phyloP scores from a whole-genome alignment of 345 rosid species.

The Melaleuca alternifolia region DNA sequence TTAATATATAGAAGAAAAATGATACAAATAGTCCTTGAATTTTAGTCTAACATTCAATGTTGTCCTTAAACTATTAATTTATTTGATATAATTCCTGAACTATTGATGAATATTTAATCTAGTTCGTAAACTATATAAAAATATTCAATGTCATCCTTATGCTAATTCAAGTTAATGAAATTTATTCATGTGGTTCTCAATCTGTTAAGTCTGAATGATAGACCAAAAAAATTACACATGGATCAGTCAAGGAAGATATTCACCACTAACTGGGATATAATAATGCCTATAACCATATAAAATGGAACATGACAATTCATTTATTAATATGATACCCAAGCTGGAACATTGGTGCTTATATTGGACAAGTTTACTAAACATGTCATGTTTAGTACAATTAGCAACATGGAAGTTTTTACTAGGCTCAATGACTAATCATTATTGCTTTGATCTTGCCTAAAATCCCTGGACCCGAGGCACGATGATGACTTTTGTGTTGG shows the following conservation, averaged over 20 bases:
- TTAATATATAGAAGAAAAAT: not conserved
- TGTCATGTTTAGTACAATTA: no score
- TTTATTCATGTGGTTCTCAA: accelerated
- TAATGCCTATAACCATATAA: not conserved
- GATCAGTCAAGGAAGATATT: not conserved
- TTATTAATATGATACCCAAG: no score
- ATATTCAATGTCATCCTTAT: not conserved
- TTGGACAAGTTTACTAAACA: no score
- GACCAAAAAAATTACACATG: not conserved
- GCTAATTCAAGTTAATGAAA: not conserved
- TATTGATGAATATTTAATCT: not conserved
- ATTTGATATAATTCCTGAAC: accelerated
- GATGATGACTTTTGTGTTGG: no score
- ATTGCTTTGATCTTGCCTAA: no score
- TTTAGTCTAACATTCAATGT: not conserved
- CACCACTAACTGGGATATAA: not conserved
- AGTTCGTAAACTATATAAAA: not conserved
- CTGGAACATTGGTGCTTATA: no score
- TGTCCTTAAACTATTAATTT: not conserved
- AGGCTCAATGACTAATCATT: no score
- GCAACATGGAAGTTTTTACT: no score
- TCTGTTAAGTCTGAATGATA: not conserved
- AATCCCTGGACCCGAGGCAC: no score
- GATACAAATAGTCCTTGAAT: not conserved
- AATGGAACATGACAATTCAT: no score